Evolutionary conservation across 2,329 filamentous ascomycete genomes (phyloP), one percentile per base, ranked within the genome.

Genomic region (Botryotinia narcissicola): DNA sequence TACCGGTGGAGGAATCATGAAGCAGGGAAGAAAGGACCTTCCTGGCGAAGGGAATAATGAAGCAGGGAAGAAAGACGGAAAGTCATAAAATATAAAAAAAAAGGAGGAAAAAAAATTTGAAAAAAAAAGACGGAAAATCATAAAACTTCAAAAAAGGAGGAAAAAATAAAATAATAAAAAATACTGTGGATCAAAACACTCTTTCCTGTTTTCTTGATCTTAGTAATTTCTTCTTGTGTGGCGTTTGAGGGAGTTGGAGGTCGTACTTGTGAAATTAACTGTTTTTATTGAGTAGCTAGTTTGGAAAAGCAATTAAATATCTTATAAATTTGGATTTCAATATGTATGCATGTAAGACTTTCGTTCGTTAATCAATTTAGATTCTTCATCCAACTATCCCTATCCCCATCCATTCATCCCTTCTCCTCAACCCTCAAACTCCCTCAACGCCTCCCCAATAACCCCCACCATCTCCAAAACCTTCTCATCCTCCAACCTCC

Each of bases 401-500:
- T 51, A n/a, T 51, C 7, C 9, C 14, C 20, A 5, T 7, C 0
- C 12, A 16, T 29, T 12, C 25, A 37, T n/a, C 32, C 5, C 22
- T 20, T n/a, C 10, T 22, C 14, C 18, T 40, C 44, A 40, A 4
- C 25, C 51, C 46, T 4, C 29, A 48, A 22, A 2, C 16, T 6
- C 67, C 66, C 76, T 81, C 73, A 83, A 72, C 14, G 79, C 78
- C 63, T 82, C 78, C 16, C 79, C 76, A 72, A 84, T 80, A 32
- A 83, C 78, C 32, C 80, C 80, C 22, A 80, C 80, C 80, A 83
- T 82, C 69, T 83, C 82, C 46, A 84, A 70, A 1, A 80, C 77
- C 73, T 80, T 81, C 74, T 81, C 80, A 72, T 81, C 80, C 67
- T 81, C 78, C 51, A 80, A 68, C 10, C 79, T 64, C 66, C 80